Evolutionary conservation across 2,329 filamentous ascomycete genomes (phyloP), one percentile per base, ranked within the genome.

Genomic region (Cucurbitaria berberidis): DNA sequence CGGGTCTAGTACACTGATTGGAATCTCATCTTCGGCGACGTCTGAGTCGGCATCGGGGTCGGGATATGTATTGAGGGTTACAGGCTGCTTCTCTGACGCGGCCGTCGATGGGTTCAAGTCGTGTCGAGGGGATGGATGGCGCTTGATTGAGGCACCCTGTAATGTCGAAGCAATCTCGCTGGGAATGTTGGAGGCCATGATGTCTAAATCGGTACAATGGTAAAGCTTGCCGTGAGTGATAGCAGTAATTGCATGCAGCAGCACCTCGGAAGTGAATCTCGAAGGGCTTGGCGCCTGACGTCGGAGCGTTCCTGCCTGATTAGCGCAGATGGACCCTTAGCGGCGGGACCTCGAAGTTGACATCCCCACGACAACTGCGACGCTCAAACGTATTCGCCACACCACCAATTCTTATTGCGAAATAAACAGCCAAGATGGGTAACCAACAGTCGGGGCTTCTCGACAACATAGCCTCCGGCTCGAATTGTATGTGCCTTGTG

Each of bases 401-500:
- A 43, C 42, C 59, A 22, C 47, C 54, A 45, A 43, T 53, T 45
- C 47, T 35, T 53, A 42, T 55, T 44, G 48, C 45, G 45, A 51
- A 34, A 53, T 34, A 55, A 55, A 40, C 57, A 62, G 70, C 59
- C 73, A 74, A 60, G 13, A 82, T 82, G 80, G 80, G 80, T 39
- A 81, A 82, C 63, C 81, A 83, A 57, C 84, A 83, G 63, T 82
- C 82, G 15, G 82, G 85, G 66, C 88, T 98, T 75, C 84, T 98
- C 77, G 93, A 98, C 79, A 95, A 89, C 79, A 97, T 99, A 70
- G 93, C 97, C 75, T 90, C 96, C 73, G 91, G 89, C 68, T 95
- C 93, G 67, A 99, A 99, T 82, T 99, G 93, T 97, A 81, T 63
- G 86, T 77, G 49, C 40, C 35, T 55, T 51, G 27, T 15, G 36